Base-by-base conservation (phyloP, 1,284 basidiomycete species). In the Malassezia arunalokei region DNA sequence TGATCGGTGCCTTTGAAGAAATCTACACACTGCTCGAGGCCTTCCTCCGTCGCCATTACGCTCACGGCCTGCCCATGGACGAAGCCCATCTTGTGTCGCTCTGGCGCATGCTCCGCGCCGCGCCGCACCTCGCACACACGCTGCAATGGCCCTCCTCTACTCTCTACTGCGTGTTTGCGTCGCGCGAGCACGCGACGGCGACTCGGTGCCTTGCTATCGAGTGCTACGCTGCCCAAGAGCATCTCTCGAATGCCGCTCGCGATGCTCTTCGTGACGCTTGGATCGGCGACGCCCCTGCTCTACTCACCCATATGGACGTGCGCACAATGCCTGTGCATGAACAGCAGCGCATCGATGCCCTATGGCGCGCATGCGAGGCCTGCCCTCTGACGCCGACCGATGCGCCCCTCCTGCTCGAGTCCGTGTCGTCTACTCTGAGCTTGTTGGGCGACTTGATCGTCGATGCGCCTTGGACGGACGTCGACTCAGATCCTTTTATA, bases 401-500 rank as follows among this genome's bases (percentile, higher is more conserved):
- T 8, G 4, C 43, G 29, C 12, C 30, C 27, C 5, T 43, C 28
- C 3, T 17, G 28, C 9, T 40, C 1, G 37, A 24, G 12, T 5
- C 6, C 43, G 8, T 40, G 20, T 40, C 39, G 39, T 15, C 39
- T 15, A 12, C 3, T 3, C 20, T 40, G 2, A 15, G n/a, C 20
- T 15, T n/a, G n/a, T 24, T 40, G 17, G 39, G n/a, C 11, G 9
- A 9, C 39, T 3, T 40, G 39, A 24, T 40, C 20, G 11, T 43
- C 35, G 20, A 20, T 8, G 29, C 41, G n/a, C 9, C 40, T 0
- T 11, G 42, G 9, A 43, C 49, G 33, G 48, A 35, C 6, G 15
- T 2, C 33, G 15, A 3, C 11, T 12, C 11, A 3, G 33, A 35
- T 35, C 11, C 33, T 15, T 71, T 65, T 54, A 81, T 91, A 47